Percentiles rank a stretch among this genome's conserved stretches.
Evolutionary conservation across 768 basidiomycete genomes (phyloP).

Genomic region (Lentinula lateritia): DNA sequence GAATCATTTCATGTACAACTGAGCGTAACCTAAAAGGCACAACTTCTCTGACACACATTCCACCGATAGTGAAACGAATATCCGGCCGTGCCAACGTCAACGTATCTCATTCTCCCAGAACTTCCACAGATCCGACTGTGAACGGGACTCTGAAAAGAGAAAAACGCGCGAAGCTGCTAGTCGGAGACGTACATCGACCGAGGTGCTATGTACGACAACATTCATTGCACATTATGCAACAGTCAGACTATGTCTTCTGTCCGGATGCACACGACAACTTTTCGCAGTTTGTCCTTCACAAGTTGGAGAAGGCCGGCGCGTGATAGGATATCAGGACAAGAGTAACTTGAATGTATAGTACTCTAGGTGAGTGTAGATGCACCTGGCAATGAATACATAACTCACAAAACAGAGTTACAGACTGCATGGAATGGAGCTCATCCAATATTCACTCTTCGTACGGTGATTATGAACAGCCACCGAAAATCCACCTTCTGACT

Average conservation of each 20-base stretch:
- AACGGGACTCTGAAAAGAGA: not conserved
- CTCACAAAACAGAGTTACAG: not conserved
- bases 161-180: not conserved
- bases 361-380: too few relatives aligned
- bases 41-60: too few relatives aligned
- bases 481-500: not conserved
- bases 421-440: not conserved
- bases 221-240: not conserved
- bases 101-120: not conserved
- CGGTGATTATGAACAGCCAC: not conserved
- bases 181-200: not conserved
- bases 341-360: too few relatives aligned
- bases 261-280: too few relatives aligned
- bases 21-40: too few relatives aligned
- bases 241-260: not conserved
- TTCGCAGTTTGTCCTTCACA: too few relatives aligned
- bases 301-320: not conserved
- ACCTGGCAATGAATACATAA: too few relatives aligned
- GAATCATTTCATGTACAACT: too few relatives aligned
- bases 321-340: not conserved
- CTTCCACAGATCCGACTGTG: not conserved
- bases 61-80: too few relatives aligned
- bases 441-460: not conserved
- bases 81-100: too few relatives aligned
- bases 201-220: not conserved